Base-by-base conservation (phyloP, 345 rosid species). In the Eucalyptus paniculata region DNA sequence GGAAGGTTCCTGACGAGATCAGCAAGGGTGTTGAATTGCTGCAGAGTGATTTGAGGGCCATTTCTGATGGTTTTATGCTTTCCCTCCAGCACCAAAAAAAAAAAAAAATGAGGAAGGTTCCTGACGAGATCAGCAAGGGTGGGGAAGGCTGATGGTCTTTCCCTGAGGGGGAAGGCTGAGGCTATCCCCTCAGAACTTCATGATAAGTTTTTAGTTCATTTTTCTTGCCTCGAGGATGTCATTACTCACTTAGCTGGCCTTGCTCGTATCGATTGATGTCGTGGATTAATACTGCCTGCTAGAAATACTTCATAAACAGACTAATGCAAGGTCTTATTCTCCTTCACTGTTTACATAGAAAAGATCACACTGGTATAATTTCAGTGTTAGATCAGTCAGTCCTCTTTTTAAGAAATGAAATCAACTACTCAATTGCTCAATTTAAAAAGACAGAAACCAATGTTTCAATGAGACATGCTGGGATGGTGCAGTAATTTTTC, bases 101-200 rank as follows among this genome's bases (percentile, higher is more conserved):
- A 37, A 37, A 37, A 4, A 37, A 37, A 37, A 96, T 92, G 94
- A 94, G 98, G 92, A 98, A 94, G 90, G 92, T 97, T 88, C 98
- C 98, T 34, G 96, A 92, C 89, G 98, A 94, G 88, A 95, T 97
- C 82, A 86, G 94, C 87, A 93, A 90, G 90, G 99, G 99, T n/a
- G n/a, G n/a, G n/a, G n/a, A n/a, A n/a, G n/a, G 91, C 93, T 65
- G 96, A 94, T 67, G 94, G 98, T 82, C 93, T 98, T 89, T 92
- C 92, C 45, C 95, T 93, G 83, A 89, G 96, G 97, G 94, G 92
- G 88, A 92, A 93, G 88, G 92, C 90, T 88, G 90, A 89, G 17
- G 34, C 72, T 3, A 94, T 93, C 86, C 83, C 93, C 50, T 86
- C 89, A 26, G 96, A 96, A 89, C 92, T 94, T 72, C 95, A 91